Base-by-base conservation (phyloP, 352 stramenopile species). In the Hyaloperonospora arabidopsidis region DNA sequence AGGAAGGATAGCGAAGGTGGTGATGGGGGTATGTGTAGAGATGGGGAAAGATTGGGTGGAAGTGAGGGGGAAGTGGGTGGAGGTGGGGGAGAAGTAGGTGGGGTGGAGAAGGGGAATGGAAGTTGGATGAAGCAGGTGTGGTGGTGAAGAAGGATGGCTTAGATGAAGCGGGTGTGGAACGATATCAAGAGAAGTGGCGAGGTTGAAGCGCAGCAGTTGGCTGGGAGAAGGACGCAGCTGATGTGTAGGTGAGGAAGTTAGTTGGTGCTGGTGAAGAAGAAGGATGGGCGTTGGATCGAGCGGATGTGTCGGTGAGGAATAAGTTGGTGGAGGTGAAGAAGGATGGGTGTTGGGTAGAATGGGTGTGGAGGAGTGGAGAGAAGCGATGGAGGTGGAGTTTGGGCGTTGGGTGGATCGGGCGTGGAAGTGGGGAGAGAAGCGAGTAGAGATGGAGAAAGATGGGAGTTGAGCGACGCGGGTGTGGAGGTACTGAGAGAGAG, bases 71-170 rank as follows among this genome's bases (percentile, higher is more conserved):
- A 35, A 25, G 19, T 32, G 5, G 13, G 43, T 46, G 19, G 22
- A 19, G 17, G 36, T 25, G 49, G 36, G 53, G 44, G 29, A 59
- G 45, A 28, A 50, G 8, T n/a, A 48, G 5, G 44, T 34, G 45
- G 38, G 25, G 49, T 41, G 43, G 39, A 57, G 49, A 41, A 18
- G 45, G 49, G 38, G 28, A 48, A 46, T 52, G 39, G 49, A 56
- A 36, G 34, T 25, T 11, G 25, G 44, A 15, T 28, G 45, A 40
- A 29, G 28, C 5, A 41, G 29, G 45, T 49, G 29, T 50, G n/a
- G n/a, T 19, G 8, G 40, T 13, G 18, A 25, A 46, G 14, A 21
- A 21, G 40, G 22, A 15, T n/a, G 14, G 19, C 4, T 29, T 46
- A n/a, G 18, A 17, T 19, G 40, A 29, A 23, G 19, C 8, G 5